phyloP scores from a whole-genome alignment of 257 asterid species.

The Rubia yunnanensis region DNA sequence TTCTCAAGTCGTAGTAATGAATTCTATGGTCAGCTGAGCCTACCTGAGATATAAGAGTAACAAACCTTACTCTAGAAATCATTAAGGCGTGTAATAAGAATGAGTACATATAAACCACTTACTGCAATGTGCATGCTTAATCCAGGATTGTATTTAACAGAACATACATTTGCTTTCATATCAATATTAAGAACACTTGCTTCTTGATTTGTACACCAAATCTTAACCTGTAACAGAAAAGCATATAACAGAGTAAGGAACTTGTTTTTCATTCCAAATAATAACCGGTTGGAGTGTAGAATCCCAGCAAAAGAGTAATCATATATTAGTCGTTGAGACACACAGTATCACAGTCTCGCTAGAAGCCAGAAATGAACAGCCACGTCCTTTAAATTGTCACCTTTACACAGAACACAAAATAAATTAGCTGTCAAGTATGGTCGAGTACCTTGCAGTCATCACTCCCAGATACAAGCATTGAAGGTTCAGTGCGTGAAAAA shows the following conservation, averaged over 20 bases:
- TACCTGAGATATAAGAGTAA: slow-evolving; percentile 36
- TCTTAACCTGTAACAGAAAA: slow-evolving; percentile 50
- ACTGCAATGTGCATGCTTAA: slow-evolving; percentile 72
- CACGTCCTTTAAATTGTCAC: not conserved
- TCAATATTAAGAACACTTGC: slow-evolving; percentile 72
- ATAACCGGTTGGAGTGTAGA: not conserved
- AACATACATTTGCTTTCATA: slow-evolving; percentile 90
- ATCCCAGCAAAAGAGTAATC: not conserved
- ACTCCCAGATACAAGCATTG: slow-evolving; percentile 88
- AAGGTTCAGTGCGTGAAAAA: slow-evolving; percentile 70
- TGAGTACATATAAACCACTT: slow-evolving; percentile 13
- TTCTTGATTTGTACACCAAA: slow-evolving; percentile 88
- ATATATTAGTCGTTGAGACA: not conserved
- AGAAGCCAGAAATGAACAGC: not conserved
- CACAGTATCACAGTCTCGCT: not conserved
- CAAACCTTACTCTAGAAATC: slow-evolving; percentile 9
- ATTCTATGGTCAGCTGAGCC: slow-evolving; percentile 89
- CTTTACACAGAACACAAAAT: not conserved
- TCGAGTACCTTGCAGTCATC: slow-evolving; percentile 80
- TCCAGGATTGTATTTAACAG: slow-evolving; percentile 88
- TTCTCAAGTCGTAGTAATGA: slow-evolving; percentile 83
- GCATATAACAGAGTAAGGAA: not conserved
- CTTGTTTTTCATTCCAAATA: not conserved
- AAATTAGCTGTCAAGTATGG: not conserved
- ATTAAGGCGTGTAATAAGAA: not conserved